Evolutionary conservation across 371 early-diverging fungal genomes (phyloP).

Genomic region (Syncephalastrum contaminatum): DNA sequence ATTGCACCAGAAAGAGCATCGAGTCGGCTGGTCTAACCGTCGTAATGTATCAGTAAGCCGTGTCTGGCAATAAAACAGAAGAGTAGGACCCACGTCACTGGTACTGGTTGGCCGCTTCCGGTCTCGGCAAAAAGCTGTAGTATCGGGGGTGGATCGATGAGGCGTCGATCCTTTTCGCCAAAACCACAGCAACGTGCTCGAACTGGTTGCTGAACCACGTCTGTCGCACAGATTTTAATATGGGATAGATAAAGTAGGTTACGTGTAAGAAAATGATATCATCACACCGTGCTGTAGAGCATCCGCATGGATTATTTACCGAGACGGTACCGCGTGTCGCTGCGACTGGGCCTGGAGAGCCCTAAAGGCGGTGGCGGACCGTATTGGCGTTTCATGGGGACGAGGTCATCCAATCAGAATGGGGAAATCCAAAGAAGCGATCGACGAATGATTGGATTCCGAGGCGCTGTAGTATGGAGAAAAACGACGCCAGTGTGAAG

Average conservation of each 20-base stretch:
- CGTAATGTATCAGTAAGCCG: not conserved
- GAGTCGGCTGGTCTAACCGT: slow-evolving; percentile 6
- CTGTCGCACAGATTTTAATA: slow-evolving; percentile 8
- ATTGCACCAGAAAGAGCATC: slow-evolving; percentile 19
- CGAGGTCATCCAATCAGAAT: not conserved
- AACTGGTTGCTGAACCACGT: slow-evolving; percentile 65
- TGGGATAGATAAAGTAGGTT: not conserved
- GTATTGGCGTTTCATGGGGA: not conserved
- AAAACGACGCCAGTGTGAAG: no score
- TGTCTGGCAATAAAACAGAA: not conserved
- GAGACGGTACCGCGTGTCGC: slow-evolving; percentile 12
- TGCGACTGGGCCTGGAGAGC: slow-evolving; percentile 11
- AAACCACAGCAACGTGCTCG: slow-evolving; percentile 71
- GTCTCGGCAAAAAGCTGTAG: slow-evolving; percentile 43
- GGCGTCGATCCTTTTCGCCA: slow-evolving; percentile 71
- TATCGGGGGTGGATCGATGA: slow-evolving; percentile 70
- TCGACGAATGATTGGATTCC: no score
- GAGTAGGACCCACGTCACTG: slow-evolving; percentile 12
- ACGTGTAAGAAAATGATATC: not conserved
- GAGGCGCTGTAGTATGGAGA: no score
- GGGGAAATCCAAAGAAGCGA: slow-evolving; percentile 4
- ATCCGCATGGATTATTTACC: slow-evolving; percentile 3
- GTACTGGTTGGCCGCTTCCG: slow-evolving; percentile 10
- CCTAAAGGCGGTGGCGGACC: slow-evolving; percentile 8
- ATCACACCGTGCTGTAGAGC: no score